Base-by-base conservation (phyloP, 2,329 filamentous ascomycete species). In the Zymoseptoria ardabiliae region DNA sequence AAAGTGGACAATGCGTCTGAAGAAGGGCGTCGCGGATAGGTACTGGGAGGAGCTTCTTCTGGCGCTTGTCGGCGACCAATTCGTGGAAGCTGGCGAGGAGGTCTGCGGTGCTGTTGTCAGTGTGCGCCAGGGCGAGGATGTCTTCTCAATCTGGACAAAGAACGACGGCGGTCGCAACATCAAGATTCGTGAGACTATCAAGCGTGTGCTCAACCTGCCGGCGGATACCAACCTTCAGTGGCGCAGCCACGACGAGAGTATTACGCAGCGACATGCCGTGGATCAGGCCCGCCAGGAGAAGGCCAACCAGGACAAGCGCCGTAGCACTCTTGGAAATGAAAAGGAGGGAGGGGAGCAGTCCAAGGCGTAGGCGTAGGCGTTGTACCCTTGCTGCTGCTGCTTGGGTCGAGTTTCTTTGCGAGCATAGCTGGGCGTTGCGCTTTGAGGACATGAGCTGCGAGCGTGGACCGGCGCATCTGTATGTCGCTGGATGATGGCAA, bases 141-240 rank as follows among this genome's bases (percentile, higher is more conserved):
- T 97, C 63, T 82, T 99, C 74, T 97, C 91, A 77, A 91, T 99
- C 72, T 99, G 94, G 94, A 96, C 92, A 58, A 89, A 91, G 74
- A 94, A 90, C 69, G 90, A 96, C 71, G 93, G 91, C 51, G 91
- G 91, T 63, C 87, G 91, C 70, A 95, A 97, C 75, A 88, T 97
- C 69, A 97, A 96, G 80, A 96, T 99, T 71, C 87, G 93, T 89
- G 92, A 99, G 78, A 96, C 89, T 35, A 91, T 97, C 82, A 96
- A 95, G 77, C 89, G 91, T 64, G 82, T 95, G 65, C 85, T 99
- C 58, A 84, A 85, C 66, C 90, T 97, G 72, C 93, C 93, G 1
- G 78, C 85, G 51, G 93, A 96, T 73, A 97, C 94, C 45, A 89
- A 89, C 70, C 88, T 99, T 61, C 86, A 94, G 68, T 99, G 92